phyloP scores from a whole-genome alignment of 2,329 filamentous ascomycete species.

The Monilinia aucupariae region DNA sequence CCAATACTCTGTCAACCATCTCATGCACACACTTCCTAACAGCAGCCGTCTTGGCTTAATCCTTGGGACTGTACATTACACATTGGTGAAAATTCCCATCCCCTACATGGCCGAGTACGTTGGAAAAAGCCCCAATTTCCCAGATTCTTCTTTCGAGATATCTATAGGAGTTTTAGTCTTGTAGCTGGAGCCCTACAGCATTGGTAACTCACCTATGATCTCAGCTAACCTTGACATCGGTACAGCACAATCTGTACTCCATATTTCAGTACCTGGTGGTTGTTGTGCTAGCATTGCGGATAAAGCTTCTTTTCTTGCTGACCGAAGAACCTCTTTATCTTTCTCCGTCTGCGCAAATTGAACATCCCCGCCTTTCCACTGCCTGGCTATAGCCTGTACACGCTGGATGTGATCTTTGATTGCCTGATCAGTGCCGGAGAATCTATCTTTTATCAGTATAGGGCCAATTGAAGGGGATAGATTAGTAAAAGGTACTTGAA shows the following conservation, averaged over 20 bases:
- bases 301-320: constrained; percentile 71
- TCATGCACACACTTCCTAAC: constrained; percentile 76
- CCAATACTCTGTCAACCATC: constrained; percentile 79
- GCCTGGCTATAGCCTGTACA: constrained; percentile 61
- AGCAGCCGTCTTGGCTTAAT: constrained; percentile 62
- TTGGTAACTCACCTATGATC: constrained; percentile 47
- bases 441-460: constrained; percentile 33
- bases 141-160: constrained; percentile 78
- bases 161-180: constrained; percentile 35
- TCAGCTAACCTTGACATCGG: constrained; percentile 69
- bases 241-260: constrained; percentile 79
- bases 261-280: constrained; percentile 57
- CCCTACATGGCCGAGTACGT: constrained; percentile 79
- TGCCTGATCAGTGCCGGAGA: constrained; percentile 68
- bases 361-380: constrained; percentile 59
- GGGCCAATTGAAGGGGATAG: accelerated
- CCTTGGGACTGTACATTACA: constrained; percentile 76
- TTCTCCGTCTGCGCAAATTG: constrained; percentile 66
- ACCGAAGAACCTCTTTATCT: constrained; percentile 72
- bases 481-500: constrained; percentile 50
- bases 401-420: constrained; percentile 68
- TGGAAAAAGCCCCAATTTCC: constrained; percentile 67
- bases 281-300: constrained; percentile 72
- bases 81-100: constrained; percentile 91
- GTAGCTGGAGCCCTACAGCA: background rate